Conservation (phyloP, 768 basidiomycete genomes). For the Naganishia vishniacii region DNA sequence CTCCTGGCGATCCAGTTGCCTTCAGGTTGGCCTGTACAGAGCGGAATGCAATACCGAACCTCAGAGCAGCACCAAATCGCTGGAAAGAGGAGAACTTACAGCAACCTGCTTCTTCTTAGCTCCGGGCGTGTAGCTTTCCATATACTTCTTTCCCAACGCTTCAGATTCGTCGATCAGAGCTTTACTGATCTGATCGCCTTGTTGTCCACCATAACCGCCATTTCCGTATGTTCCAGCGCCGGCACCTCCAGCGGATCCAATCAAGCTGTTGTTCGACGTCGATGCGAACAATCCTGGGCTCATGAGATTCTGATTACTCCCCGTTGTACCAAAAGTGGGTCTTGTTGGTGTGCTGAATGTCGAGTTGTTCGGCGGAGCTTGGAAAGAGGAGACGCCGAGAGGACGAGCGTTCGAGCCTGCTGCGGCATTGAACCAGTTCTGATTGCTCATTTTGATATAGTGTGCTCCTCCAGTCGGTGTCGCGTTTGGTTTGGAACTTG, state of each 20-base stretch:
- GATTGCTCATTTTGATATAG: constrained; percentile 7
- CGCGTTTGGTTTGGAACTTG: not conserved
- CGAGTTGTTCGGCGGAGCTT: constrained; percentile 12
- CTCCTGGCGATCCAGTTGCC: constrained; percentile 13
- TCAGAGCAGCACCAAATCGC: not conserved
- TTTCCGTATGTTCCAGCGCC: constrained; percentile 7
- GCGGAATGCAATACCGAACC: not conserved
- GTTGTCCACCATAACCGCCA: constrained; percentile 8
- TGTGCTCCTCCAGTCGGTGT: not conserved
- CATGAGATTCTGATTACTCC: constrained; percentile 7
- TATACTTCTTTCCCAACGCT: constrained; percentile 26
- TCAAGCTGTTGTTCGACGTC: not conserved
- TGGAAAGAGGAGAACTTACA: constrained; percentile 15
- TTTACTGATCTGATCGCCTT: constrained; percentile 18
- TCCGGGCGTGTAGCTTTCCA: constrained; percentile 23
- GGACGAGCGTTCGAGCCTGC: constrained; percentile 17
- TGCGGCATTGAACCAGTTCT: constrained; percentile 27
- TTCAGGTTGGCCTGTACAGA: constrained; percentile 9
- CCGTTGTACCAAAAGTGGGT: not conserved
- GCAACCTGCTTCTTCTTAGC: constrained; percentile 17
- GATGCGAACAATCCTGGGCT: constrained; percentile 6
- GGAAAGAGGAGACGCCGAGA: constrained; percentile 17
- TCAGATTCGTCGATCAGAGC: constrained; percentile 18
- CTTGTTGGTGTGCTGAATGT: constrained; percentile 15
- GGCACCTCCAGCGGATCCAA: not conserved